Evolutionary conservation across 2,329 filamentous ascomycete species (phyloP).

Genomic region (Triangularia setosa): DNA sequence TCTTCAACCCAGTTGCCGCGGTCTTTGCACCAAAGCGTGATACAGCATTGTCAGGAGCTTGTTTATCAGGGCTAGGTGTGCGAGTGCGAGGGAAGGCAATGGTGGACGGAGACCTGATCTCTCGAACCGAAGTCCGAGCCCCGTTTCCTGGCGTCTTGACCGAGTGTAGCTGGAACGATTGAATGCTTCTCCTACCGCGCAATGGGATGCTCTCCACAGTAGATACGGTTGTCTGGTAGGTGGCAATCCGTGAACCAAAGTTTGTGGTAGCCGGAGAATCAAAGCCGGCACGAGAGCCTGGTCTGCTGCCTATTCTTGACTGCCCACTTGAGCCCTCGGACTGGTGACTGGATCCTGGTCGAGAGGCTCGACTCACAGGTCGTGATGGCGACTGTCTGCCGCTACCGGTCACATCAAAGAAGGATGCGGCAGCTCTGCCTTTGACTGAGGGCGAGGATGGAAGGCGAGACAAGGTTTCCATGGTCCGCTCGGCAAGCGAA

Average conservation of each 20-base stretch:
- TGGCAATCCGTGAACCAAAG: slow-evolving; percentile 42
- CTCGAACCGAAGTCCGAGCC: slow-evolving; percentile 27
- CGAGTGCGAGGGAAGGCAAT: slow-evolving; percentile 30
- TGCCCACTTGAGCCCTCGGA: slow-evolving; percentile 55
- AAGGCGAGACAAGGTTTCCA: slow-evolving; percentile 75
- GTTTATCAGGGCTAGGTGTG: slow-evolving; percentile 41
- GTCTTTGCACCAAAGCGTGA: slow-evolving; percentile 46
- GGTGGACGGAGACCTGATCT: slow-evolving; percentile 34
- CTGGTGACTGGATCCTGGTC: slow-evolving; percentile 57
- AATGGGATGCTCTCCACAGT: slow-evolving; percentile 44
- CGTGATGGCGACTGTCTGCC: slow-evolving; percentile 50
- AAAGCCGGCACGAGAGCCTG: slow-evolving; percentile 51
- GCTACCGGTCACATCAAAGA: slow-evolving; percentile 64
- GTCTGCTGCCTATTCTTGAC: slow-evolving; percentile 50
- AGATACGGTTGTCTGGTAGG: slow-evolving; percentile 42
- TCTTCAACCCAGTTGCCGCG: slow-evolving; percentile 44
- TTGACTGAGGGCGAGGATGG: slow-evolving; percentile 71
- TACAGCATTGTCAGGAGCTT: slow-evolving; percentile 25
- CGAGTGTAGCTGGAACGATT: slow-evolving; percentile 35
- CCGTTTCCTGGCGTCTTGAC: slow-evolving; percentile 27
- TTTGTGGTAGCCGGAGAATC: slow-evolving; percentile 37
- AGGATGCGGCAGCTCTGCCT: slow-evolving; percentile 60
- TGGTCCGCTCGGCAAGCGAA: slow-evolving; percentile 77
- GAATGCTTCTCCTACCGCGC: slow-evolving; percentile 33
- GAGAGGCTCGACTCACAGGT: slow-evolving; percentile 42